Base-by-base conservation (phyloP, 2,329 filamentous ascomycete species). In the Septoria petroselini region DNA sequence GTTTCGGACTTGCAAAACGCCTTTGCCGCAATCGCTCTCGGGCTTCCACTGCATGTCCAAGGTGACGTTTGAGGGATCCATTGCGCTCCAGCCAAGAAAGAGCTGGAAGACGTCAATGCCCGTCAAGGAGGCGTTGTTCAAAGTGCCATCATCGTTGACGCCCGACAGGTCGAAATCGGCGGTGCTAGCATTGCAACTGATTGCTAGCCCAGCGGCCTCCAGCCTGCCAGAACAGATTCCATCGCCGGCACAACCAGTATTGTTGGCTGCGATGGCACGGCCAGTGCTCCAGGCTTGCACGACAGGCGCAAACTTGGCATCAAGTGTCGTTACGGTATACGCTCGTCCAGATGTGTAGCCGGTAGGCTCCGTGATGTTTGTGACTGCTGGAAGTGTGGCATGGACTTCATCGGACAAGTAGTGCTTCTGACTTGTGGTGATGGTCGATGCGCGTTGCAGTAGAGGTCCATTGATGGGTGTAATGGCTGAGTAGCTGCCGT, bases 381-480 rank as follows among this genome's bases (percentile, higher is more conserved):
- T 43, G 5, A 40, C 53, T 19, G 47, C 50, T 14, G 53, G 49
- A 9, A 55, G 4, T 5, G 17, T 47, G 3, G 47, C 30, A 40
- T 30, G 18, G 0, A 55, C 50, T n/a, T 50, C 34, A 7, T 48
- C 30, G 9, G 49, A 52, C 7, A 50, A 15, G 29, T 43, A 50
- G 14, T 45, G 40, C 9, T 38, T 41, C 35, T 11, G 49, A n/a
- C 41, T 46, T 19, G 46, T 50, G 11, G 44, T 53, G 15, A 44
- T 53, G 1, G 53, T 45, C 7, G 53, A 55, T 37, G 53, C 45
- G 8, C 53, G 41, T 35, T 55, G 53, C 18, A 55, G 25, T 21
- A 55, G 29, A 25, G 53, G 53, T 45, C 53, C 50, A 30, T 53
- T 55, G 27, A 55, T 46, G 9, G 53, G 53, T 2, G 53, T 55